Base-by-base conservation (phyloP, 352 stramenopile genomes). In the Globisporangium cederbergense region DNA sequence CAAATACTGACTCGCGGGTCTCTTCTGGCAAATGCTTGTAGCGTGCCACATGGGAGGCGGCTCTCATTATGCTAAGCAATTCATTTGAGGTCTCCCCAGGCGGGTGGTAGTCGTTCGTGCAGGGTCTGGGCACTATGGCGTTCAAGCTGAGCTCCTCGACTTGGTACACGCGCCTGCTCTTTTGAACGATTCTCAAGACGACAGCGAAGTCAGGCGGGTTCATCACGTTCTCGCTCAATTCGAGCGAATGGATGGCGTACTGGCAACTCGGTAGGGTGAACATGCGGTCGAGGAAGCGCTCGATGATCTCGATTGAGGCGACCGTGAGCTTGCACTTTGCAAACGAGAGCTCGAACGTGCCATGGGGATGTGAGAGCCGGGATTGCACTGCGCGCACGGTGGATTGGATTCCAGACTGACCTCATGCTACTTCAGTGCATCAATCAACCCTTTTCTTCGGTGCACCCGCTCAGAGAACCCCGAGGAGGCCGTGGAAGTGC, bases 131-230 rank as follows among this genome's bases (percentile, higher is more conserved):
- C 5, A 52, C 16, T 25, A 50, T 20, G 2, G 0, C 13, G 38
- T 51, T 14, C 20, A 60, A 25, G 0, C 9, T 34, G 22, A 60
- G 38, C 40, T 60, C 55, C 16, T 60, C 20, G 13, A 60, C 20
- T 4, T 32, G 34, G 11, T 49, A 60, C 34, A 47, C 54, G n/a
- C 54, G 5, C 20, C 43, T 30, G 43, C 18, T 38, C 36, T 30
- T 54, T 11, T 49, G 3, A 1, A 68, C 30, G 13, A 71, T 64
- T 6, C 65, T 51, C 16, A 59, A 50, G 14, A 68, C 9, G 6
- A 68, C 43, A 3, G 51, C 34, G 0, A 72, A 36, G 0, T 68
- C 54, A 3, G 36, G 11, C 8, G 32, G 0, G 8, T 28, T 25
- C 47, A 72, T 40, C 3, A 8, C 0, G 25, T 62, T 57, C 2